Evolutionary conservation across 2,329 filamentous ascomycete genomes (phyloP).

Genomic region (Colletotrichum eleusines): DNA sequence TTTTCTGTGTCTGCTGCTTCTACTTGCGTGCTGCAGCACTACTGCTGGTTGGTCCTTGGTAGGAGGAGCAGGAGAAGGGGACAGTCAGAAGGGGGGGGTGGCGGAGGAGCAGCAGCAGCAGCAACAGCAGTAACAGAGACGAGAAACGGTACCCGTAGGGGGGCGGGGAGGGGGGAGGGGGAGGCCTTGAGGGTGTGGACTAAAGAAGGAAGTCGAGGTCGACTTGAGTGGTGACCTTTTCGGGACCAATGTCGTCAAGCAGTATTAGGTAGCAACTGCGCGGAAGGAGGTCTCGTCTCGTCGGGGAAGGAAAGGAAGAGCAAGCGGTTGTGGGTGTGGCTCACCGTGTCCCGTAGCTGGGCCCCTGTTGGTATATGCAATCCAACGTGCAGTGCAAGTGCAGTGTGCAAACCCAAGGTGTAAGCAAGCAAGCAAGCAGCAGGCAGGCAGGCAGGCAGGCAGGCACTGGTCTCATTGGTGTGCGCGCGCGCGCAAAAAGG

Average conservation of each 20-base stretch:
- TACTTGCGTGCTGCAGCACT: conserved; percentile 25
- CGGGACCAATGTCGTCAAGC: conserved; percentile 33
- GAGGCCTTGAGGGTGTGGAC: conserved; percentile 26
- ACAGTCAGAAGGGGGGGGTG: conserved; percentile 28
- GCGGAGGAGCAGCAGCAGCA: conserved; percentile 17
- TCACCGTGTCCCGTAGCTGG: conserved; percentile 4
- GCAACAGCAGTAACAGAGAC: not conserved
- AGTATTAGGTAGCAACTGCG: not conserved
- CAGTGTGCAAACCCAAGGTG: conserved; percentile 23
- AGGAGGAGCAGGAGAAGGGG: conserved; percentile 35
- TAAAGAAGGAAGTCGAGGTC: conserved; percentile 31
- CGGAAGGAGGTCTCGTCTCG: conserved; percentile 31
- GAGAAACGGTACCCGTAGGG: conserved; percentile 26
- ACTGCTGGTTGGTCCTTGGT: conserved; percentile 21
- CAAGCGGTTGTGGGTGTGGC: conserved; percentile 26
- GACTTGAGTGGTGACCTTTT: conserved; percentile 20
- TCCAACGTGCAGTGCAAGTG: conserved; percentile 27
- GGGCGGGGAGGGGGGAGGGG: not conserved
- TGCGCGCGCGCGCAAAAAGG: not conserved
- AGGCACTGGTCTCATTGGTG: conserved; percentile 10
- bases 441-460: conserved; percentile 11
- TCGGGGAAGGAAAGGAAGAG: conserved; percentile 34
- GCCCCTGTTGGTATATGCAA: conserved; percentile 17
- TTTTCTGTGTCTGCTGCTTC: conserved; percentile 18
- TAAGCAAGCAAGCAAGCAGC: not conserved